Evolutionary conservation across 2,329 filamentous ascomycete genomes (phyloP).

Genomic region (Talaromyces albobiverticillius): DNA sequence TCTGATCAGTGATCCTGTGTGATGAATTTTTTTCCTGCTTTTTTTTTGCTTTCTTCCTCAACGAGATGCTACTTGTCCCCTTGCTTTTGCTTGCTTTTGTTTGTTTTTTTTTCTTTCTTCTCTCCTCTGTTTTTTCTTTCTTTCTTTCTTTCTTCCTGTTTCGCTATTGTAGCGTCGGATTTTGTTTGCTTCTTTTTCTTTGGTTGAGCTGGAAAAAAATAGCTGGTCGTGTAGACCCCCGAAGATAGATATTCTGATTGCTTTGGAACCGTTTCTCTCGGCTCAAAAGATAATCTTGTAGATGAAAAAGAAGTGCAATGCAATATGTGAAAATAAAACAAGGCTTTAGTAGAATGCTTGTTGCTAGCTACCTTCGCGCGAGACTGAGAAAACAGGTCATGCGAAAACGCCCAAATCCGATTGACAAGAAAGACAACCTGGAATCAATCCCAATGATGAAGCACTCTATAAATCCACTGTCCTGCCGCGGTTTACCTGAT

Average conservation of each 20-base stretch:
- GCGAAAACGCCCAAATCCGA: slow-evolving; percentile 29
- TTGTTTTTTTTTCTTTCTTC: not conserved
- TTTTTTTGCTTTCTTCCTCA: slow-evolving; percentile 18
- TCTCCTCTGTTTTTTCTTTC: slow-evolving; percentile 11
- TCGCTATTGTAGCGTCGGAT: slow-evolving; percentile 7
- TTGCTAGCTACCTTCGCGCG: slow-evolving; percentile 41
- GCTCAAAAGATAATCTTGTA: slow-evolving; percentile 22
- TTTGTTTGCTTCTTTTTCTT: slow-evolving; percentile 5
- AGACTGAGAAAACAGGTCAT: slow-evolving; percentile 37
- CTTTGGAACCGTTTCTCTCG: slow-evolving; percentile 1
- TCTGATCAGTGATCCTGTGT: slow-evolving; percentile 12
- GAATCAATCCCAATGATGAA: slow-evolving; percentile 15
- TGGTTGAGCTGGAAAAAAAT: slow-evolving; percentile 6
- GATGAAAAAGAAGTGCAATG: slow-evolving; percentile 21
- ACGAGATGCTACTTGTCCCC: too few species aligned
- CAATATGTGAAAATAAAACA: slow-evolving; percentile 23
- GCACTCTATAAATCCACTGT: slow-evolving; percentile 2
- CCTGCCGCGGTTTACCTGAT: not conserved
- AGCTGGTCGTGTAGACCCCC: slow-evolving; percentile 8
- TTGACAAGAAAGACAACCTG: slow-evolving; percentile 23
- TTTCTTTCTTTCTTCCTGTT: slow-evolving; percentile 6
- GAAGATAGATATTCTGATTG: slow-evolving; percentile 15
- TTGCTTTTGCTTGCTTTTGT: slow-evolving; percentile 14
- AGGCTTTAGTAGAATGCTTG: slow-evolving; percentile 44
- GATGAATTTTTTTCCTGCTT: slow-evolving; percentile 17